Evolutionary conservation across 129 eudicot species (phyloP), one percentile per base, ranked within the genome.

Genomic region (Lactuca saligna): DNA sequence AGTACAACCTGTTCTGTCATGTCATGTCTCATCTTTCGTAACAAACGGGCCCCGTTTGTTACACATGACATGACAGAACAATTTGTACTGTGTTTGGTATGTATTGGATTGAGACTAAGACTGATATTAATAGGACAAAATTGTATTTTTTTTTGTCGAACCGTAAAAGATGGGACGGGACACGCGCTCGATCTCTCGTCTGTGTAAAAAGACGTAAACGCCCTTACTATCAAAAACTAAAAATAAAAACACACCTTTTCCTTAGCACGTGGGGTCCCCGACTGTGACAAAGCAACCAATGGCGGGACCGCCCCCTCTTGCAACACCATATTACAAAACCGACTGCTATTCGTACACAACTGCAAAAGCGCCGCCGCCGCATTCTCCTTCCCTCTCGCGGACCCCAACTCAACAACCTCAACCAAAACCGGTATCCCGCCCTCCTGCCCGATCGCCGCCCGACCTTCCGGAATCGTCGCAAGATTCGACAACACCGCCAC

Each of bases 301-400:
- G 96, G 95, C 0, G 98, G 98, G 66, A 88, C 91, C 12, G 89
- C 98, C 15, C 96, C 98, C 75, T 92, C 95, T 65, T 88, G 89
- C 8, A 92, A 83, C 31, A 86, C 91, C 71, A 57, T 81, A 63
- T 76, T 89, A 73, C 96, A 92, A 69, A 80, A 92, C 68, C 86
- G 75, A 66, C 73, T 83, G 72, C 95, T 88, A 68, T 83, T 85
- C 9, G 96, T 82, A 60, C 98, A 92, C 38, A 92, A 74, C 71
- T 92, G 96, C 32, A 86, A 55, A 42, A 92, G 91, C 35, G 96
- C 95, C 1, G 98, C 98, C 44, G 96, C 96, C 1, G 98, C 98
- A 75, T 88, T 86, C 80, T 92, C 98, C 83, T 89, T 92, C 54
- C 95, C 98, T 82, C 96, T 83, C 8, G 89, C 89, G 25, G 98